Percentiles rank a stretch among this genome's conserved stretches.
These are phyloP conservation scores for Penicillium sp. DNA, from an alignment of 2,329 filamentous ascomycete genomes.

Conservation along the genomic window DNA sequence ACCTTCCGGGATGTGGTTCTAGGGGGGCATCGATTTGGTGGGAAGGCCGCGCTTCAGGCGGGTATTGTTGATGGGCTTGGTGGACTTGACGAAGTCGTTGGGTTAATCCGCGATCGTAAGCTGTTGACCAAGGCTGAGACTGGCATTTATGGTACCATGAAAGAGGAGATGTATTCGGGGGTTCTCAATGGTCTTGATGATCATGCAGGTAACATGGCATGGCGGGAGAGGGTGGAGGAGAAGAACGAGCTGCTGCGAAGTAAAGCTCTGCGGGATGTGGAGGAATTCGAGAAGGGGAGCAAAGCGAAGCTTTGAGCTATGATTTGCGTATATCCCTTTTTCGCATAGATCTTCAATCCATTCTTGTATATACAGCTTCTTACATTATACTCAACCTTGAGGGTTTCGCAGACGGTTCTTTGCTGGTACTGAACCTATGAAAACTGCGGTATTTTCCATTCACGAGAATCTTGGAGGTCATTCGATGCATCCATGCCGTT, in stretches of 20 bases:
- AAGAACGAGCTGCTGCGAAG: slow-evolving; percentile 42
- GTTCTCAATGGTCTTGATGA: slow-evolving; percentile 56
- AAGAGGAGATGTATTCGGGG: slow-evolving; percentile 70
- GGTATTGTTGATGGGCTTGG: slow-evolving; percentile 67
- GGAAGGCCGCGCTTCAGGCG: slow-evolving; percentile 57
- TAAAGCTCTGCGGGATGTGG: slow-evolving; percentile 47
- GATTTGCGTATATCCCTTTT: not conserved
- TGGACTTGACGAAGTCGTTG: slow-evolving; percentile 59
- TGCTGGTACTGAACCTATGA: not conserved
- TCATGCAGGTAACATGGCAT: slow-evolving; percentile 45
- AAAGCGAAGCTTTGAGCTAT: slow-evolving; percentile 27
- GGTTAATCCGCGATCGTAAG: slow-evolving; percentile 56
- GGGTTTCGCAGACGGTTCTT: not conserved
- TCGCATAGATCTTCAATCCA: not conserved
- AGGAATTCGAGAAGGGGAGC: slow-evolving; percentile 48
- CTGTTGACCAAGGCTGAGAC: slow-evolving; percentile 59
- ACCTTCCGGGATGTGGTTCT: slow-evolving; percentile 63
- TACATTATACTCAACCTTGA: not conserved
- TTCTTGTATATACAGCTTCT: not conserved
- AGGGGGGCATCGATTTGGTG: slow-evolving; percentile 66
- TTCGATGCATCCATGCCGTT: not conserved
- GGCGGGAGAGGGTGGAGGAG: slow-evolving; percentile 46
- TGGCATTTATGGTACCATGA: slow-evolving; percentile 66
- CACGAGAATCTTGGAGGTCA: not conserved
- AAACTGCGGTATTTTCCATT: not conserved